These are phyloP conservation scores for Poterioochromonas sp. DNA, from an alignment of 352 stramenopile species.

Conservation along the genomic window DNA sequence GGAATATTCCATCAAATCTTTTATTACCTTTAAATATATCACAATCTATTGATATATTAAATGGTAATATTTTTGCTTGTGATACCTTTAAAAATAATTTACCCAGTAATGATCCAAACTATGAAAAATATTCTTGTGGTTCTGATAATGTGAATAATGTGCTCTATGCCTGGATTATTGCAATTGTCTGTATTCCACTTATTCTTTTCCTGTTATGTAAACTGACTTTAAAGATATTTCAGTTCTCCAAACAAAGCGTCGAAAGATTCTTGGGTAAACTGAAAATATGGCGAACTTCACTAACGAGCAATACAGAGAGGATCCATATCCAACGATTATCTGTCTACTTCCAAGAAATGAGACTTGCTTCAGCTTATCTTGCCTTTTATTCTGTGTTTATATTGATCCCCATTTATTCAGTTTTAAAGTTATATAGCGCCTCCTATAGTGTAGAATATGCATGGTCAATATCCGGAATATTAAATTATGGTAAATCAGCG, in stretches of 20 bases:
- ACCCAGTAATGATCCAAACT: not conserved
- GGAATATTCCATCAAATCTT: slow-evolving; percentile 2
- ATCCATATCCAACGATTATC: not conserved
- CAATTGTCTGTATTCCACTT: too few species aligned
- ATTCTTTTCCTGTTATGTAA: too few species aligned
- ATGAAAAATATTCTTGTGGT: not conserved
- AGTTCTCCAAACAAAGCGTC: not conserved
- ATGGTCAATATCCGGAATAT: not conserved
- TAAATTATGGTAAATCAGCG: not conserved
- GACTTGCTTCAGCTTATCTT: not conserved
- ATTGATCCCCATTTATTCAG: not conserved
- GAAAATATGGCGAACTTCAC: not conserved
- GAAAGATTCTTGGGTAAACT: not conserved
- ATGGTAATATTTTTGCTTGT: slow-evolving; percentile 1
- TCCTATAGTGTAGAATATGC: not conserved
- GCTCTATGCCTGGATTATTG: not conserved
- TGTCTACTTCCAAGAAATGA: not conserved
- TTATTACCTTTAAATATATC: not conserved
- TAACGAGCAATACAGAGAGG: not conserved
- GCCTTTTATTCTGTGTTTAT: not conserved
- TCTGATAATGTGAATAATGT: not conserved
- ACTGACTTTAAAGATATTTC: too few species aligned
- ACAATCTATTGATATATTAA: not conserved
- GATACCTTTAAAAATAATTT: not conserved
- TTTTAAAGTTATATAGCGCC: not conserved